These are phyloP conservation scores for Suillus spraguei DNA, from an alignment of 768 basidiomycete genomes.

Conservation along the genomic window DNA sequence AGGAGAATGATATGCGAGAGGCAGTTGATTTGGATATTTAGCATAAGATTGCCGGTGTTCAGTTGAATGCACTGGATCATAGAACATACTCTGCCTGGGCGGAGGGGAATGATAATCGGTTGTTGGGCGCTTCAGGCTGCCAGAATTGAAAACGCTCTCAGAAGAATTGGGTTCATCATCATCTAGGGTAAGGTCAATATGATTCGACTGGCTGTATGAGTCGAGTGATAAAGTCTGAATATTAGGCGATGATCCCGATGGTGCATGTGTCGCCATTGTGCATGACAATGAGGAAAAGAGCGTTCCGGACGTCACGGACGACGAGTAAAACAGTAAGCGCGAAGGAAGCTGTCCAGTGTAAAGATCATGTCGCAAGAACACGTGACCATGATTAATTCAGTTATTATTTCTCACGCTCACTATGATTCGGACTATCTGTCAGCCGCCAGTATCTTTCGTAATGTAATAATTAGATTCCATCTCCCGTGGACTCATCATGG, in stretches of 20 bases:
- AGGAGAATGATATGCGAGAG: constrained; percentile 19
- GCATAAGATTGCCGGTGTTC: constrained; percentile 22
- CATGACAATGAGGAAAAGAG: constrained; percentile 21
- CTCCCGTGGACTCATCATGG: not conserved
- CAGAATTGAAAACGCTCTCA: constrained; percentile 25
- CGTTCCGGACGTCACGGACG: constrained; percentile 11
- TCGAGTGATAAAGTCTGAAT: constrained; percentile 40
- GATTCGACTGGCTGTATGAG: constrained; percentile 46
- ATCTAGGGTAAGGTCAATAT: constrained; percentile 73
- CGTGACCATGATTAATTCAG: not conserved
- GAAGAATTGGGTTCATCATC: constrained; percentile 53
- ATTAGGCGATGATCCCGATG: constrained; percentile 33
- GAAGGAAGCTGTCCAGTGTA: constrained; percentile 5
- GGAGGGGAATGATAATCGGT: constrained; percentile 30
- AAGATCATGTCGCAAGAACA: constrained; percentile 12
- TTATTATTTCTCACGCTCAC: constrained; percentile 9
- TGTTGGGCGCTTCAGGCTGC: constrained; percentile 44
- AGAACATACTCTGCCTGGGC: constrained; percentile 16
- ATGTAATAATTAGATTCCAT: not conserved
- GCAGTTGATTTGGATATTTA: constrained; percentile 16
- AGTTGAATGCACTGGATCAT: constrained; percentile 25
- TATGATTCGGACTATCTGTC: not conserved
- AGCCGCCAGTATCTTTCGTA: not conserved
- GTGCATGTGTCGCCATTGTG: constrained; percentile 33
- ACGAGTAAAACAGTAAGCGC: constrained; percentile 13